These are phyloP conservation scores for Thelonectria discophora DNA, from an alignment of 2,329 filamentous ascomycete species.

Conservation along the genomic window DNA sequence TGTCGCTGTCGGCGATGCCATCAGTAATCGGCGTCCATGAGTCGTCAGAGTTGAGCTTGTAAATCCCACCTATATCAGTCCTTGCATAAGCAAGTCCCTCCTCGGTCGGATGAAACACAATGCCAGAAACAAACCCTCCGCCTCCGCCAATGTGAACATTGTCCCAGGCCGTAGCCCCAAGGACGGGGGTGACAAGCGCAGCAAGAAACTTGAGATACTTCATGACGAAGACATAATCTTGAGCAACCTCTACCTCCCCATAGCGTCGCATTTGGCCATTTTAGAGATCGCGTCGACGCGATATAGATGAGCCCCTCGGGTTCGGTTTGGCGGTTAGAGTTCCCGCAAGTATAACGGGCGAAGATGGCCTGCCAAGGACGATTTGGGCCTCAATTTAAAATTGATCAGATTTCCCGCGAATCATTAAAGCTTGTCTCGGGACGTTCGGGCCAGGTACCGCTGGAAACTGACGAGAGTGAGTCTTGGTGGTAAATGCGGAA, in stretches of 20 bases:
- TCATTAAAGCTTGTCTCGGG: neutral
- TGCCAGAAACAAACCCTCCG: constrained; percentile 64
- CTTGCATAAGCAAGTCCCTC: constrained; percentile 59
- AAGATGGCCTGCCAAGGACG: neutral
- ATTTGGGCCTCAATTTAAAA: neutral
- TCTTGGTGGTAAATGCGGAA: neutral
- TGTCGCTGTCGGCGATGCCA: constrained; percentile 51
- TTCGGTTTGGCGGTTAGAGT: neutral
- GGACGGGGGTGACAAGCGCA: neutral
- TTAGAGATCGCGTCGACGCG: neutral
- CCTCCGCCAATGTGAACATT: constrained; percentile 64
- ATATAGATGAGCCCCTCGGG: neutral
- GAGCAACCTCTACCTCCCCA: neutral
- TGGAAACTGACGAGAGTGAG: neutral
- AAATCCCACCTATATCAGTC: constrained; percentile 66
- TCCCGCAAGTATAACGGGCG: neutral
- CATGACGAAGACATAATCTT: neutral
- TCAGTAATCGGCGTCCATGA: constrained; percentile 54
- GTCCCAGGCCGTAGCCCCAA: constrained; percentile 47
- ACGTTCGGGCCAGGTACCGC: neutral
- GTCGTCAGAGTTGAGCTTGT: constrained; percentile 63
- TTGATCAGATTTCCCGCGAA: neutral
- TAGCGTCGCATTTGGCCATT: neutral
- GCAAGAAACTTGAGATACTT: constrained; percentile 2
- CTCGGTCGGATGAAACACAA: constrained; percentile 63